These are phyloP conservation scores for Hansenula anomala DNA, from an alignment of 1,139 yeast species.

Conservation along the genomic window DNA sequence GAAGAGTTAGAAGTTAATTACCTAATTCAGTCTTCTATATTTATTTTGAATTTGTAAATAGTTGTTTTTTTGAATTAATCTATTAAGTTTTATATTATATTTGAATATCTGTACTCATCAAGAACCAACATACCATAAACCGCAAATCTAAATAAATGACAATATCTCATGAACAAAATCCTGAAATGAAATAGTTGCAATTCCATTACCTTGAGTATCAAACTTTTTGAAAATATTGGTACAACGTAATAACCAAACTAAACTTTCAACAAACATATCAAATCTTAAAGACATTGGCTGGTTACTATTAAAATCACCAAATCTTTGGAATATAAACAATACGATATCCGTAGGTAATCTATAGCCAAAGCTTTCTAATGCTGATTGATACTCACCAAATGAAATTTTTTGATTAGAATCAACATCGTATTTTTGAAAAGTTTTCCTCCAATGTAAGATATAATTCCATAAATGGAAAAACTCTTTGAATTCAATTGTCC, in stretches of 20 bases:
- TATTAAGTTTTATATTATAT: neutral
- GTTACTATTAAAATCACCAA: slow-evolving; percentile 38
- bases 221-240: slow-evolving; percentile 77
- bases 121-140: too few species aligned
- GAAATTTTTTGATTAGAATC: slow-evolving; percentile 60
- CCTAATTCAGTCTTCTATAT: too few species aligned
- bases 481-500: slow-evolving; percentile 56
- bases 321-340: slow-evolving; percentile 55
- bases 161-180: slow-evolving; percentile 67
- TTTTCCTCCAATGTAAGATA: slow-evolving; percentile 64
- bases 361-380: slow-evolving; percentile 69
- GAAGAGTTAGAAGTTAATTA: too few species aligned
- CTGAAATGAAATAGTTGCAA: slow-evolving; percentile 72
- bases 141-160: slow-evolving; percentile 26
- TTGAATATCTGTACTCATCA: too few species aligned
- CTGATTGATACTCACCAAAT: slow-evolving; percentile 61
- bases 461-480: slow-evolving; percentile 72
- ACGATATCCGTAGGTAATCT: slow-evolving; percentile 59
- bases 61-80: neutral
- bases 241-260: slow-evolving; percentile 70
- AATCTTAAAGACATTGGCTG: slow-evolving; percentile 58
- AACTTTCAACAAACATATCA: slow-evolving; percentile 77
- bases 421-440: slow-evolving; percentile 59
- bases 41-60: too few species aligned
- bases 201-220: slow-evolving; percentile 72